Evolutionary conservation across 371 early-diverging fungal species (phyloP), one percentile per base, ranked within the genome.

Genomic region (Mortierella sp.): DNA sequence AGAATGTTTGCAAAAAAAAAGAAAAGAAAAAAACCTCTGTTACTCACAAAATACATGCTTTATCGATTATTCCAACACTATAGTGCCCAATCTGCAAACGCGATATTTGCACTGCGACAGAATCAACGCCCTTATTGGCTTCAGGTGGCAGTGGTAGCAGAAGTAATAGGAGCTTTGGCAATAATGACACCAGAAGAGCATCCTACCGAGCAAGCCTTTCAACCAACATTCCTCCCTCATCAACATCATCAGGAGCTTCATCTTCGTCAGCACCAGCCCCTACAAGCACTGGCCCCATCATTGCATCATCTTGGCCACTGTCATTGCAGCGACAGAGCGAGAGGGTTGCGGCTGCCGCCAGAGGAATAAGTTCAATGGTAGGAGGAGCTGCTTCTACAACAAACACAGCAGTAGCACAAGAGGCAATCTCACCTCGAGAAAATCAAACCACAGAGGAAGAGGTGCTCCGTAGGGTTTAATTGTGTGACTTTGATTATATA

Each of bases 51-150:
- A 28, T 28, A 28, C 28, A 28, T 28, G 28, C 28, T 28, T 28
- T 28, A 28, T 28, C 28, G 28, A 2, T 28, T 28, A 28, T 28
- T 28, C 28, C 28, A 28, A 28, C 28, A 28, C 2, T 28, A 32
- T 70, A 89, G 89, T 93, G 93, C 66, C 93, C 93, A 9, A 91
- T 93, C 41, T 93, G 93, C 86, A 93, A 92, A 74, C 88, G 90
- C 38, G 89, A 89, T 77, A 90, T 91, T 1, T 87, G 89, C 47
- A 74, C 81, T 21, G 57, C 69, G 10, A 74, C 78, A 40, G 83
- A 83, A 66, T 55, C 70, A 10, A 83, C 83, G 6, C 83, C 77
- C 0, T 48, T 83, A 48, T 36, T 80, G 43, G 47, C 69, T 13
- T 41, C 67, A 50, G 16, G 58, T 28, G 36, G 16, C 57, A 33